phyloP scores from a whole-genome alignment of 441 rosid species.

The Bocquillonia castaneifolia region DNA sequence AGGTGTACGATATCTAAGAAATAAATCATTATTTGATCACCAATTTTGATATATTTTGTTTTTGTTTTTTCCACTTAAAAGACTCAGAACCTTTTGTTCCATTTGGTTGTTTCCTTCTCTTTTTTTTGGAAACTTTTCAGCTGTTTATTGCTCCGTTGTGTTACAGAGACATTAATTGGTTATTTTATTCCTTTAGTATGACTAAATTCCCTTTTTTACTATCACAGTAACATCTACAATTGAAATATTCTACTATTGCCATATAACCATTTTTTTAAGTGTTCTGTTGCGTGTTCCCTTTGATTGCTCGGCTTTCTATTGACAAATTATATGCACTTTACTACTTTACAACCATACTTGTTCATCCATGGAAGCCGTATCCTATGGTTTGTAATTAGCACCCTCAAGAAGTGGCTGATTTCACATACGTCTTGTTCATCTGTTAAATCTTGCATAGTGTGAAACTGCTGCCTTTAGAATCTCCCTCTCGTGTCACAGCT shows the following conservation, averaged over 20 bases:
- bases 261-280: too few relatives aligned
- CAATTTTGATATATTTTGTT: neutral
- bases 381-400: neutral
- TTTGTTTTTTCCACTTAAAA: neutral
- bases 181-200: neutral
- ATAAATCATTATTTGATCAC: neutral
- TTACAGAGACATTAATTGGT: neutral
- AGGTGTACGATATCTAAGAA: neutral
- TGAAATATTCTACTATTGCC: too few relatives aligned
- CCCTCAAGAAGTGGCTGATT: neutral
- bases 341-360: neutral
- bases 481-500: neutral
- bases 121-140: too few relatives aligned
- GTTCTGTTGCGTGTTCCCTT: too few relatives aligned
- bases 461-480: neutral
- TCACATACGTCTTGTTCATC: neutral
- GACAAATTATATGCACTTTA: neutral
- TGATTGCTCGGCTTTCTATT: neutral
- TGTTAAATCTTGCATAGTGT: neutral
- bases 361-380: neutral
- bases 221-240: neutral
- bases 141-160: neutral
- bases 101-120: too few relatives aligned
- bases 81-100: neutral
- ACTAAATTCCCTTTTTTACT: neutral